These are phyloP conservation scores for Symbiodinium natans DNA, from an alignment of 73 alveolate species.

Conservation along the genomic window DNA sequence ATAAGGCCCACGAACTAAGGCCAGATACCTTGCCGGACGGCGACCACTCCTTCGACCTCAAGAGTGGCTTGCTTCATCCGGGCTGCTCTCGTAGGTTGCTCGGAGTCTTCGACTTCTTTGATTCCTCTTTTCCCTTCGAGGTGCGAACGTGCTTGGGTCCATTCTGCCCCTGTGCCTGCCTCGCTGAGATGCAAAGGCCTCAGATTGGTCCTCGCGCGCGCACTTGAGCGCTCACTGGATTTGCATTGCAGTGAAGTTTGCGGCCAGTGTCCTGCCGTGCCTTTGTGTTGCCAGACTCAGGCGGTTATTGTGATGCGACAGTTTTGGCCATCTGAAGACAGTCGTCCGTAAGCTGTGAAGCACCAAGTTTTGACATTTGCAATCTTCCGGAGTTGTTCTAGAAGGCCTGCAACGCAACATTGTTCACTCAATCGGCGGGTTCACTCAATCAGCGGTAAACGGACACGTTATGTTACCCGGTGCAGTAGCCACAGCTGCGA, in stretches of 20 bases:
- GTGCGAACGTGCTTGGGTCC: conserved; percentile 62
- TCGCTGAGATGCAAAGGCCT: conserved; percentile 40
- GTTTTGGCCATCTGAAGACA: not conserved
- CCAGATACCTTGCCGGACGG: conserved; percentile 91
- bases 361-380: not conserved
- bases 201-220: not conserved
- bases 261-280: not conserved
- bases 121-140: not conserved
- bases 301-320: not conserved
- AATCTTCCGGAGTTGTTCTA: not conserved
- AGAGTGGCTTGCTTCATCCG: conserved; percentile 1
- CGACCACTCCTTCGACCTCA: conserved; percentile 75
- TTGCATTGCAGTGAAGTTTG: no score
- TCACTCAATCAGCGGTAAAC: not conserved
- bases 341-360: not conserved
- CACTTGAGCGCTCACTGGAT: no score
- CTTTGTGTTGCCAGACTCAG: not conserved
- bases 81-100: not conserved
- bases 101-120: not conserved
- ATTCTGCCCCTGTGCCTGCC: conserved; percentile 86
- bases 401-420: not conserved
- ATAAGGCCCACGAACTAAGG: not conserved
- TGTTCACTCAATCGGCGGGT: not conserved
- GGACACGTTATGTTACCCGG: not conserved
- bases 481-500: not conserved